Conservation (phyloP, 768 basidiomycete genomes). For the Leccinum pellstonianum region DNA sequence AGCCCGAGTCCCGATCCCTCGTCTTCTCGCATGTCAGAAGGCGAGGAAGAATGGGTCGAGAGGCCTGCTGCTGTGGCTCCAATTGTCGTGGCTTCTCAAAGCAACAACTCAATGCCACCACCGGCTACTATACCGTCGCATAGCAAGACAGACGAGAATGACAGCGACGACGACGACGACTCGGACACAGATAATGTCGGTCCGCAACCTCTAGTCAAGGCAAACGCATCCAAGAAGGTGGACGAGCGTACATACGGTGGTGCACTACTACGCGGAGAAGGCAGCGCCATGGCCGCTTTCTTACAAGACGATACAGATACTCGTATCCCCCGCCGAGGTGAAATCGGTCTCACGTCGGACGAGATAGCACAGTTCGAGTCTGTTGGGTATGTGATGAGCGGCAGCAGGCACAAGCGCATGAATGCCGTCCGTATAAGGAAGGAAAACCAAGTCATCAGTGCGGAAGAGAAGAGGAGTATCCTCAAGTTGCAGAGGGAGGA, state of each 20-base stretch:
- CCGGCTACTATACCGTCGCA: constrained; percentile 19
- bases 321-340: constrained; percentile 97
- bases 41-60: constrained; percentile 71
- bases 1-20: constrained; percentile 36
- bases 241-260: constrained; percentile 90
- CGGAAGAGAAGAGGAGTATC: constrained; percentile 97
- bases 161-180: constrained; percentile 37
- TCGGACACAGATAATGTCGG: constrained; percentile 68
- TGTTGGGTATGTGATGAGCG: constrained; percentile 98
- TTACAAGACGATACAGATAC: constrained; percentile 76
- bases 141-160: constrained; percentile 32
- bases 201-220: constrained; percentile 61
- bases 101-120: constrained; percentile 25
- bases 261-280: constrained; percentile 90
- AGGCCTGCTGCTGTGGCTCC: constrained; percentile 39
- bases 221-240: constrained; percentile 47
- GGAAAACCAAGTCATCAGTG: constrained; percentile 99
- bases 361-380: constrained; percentile 86
- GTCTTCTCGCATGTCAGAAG: constrained; percentile 33
- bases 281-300: constrained; percentile 97
- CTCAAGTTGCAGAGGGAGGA: constrained; percentile 94
- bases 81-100: constrained; percentile 25
- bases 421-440: constrained; percentile 98
- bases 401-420: constrained; percentile 92
- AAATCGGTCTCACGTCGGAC: constrained; percentile 88